Conservation (phyloP, 176 grass and related monocot genomes). For the Leersia perrieri region DNA sequence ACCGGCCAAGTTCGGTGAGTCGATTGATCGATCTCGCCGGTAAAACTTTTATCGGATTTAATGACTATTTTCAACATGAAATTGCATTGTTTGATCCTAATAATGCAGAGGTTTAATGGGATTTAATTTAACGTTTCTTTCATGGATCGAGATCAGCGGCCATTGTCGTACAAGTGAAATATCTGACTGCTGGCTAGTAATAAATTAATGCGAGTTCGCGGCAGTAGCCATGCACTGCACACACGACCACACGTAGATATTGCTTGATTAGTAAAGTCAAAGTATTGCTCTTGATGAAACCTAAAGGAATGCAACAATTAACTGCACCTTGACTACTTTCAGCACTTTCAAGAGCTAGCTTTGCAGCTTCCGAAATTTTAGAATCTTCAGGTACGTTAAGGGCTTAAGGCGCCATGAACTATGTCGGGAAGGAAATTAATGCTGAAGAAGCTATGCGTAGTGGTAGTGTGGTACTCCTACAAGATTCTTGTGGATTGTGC, state of each 20-base stretch:
- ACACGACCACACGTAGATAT: no score
- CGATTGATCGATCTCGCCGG: no score
- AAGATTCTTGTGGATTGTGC: not conserved
- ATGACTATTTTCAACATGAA: no score
- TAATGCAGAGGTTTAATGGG: no score
- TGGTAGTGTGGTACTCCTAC: not conserved
- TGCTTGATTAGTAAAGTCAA: conserved; percentile 19
- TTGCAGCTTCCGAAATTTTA: conserved; percentile 4
- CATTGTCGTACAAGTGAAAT: not conserved
- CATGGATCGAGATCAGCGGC: not conserved
- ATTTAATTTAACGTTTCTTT: not conserved
- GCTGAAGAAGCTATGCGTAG: not conserved
- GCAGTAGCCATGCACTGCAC: not conserved
- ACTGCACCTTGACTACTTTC: not conserved
- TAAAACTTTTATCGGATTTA: no score
- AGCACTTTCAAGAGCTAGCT: not conserved
- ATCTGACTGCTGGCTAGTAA: not conserved
- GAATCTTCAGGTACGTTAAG: conserved; percentile 28
- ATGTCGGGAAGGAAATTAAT: not conserved
- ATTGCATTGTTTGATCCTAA: no score
- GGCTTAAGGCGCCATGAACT: no score
- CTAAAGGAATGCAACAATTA: not conserved
- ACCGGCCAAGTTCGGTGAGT: conserved; percentile 34
- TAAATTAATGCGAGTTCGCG: not conserved
- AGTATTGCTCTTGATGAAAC: conserved; percentile 4